Base-by-base conservation (phyloP, 768 basidiomycete species). In the Cystobasidium tubakii region DNA sequence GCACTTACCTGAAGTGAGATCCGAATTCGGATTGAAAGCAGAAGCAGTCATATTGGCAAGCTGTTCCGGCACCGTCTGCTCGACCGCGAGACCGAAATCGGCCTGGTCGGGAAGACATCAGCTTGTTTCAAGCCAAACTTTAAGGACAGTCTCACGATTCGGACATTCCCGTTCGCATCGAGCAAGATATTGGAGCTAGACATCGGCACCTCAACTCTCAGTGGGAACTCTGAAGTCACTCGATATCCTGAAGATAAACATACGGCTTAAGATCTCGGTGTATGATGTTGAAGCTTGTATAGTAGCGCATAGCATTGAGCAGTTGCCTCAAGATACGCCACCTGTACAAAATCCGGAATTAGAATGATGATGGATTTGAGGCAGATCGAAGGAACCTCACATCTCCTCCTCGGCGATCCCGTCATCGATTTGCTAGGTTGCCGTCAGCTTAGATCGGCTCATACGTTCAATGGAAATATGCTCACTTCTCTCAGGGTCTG, bases 201-300 rank as follows among this genome's bases (percentile, higher is more conserved):
- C 42, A 46, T 54, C 21, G 53, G 10, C 6, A 54, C n/a, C n/a
- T n/a, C n/a, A n/a, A n/a, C n/a, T n/a, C n/a, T n/a, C n/a, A n/a
- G n/a, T n/a, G n/a, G n/a, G n/a, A n/a, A n/a, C n/a, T n/a, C n/a
- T n/a, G n/a, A n/a, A n/a, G n/a, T n/a, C n/a, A n/a, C n/a, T n/a
- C n/a, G n/a, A n/a, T n/a, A n/a, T n/a, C n/a, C n/a, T n/a, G n/a
- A n/a, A n/a, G n/a, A n/a, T n/a, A n/a, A n/a, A n/a, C 69, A 2
- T 63, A 60, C 42, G 74, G 74, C 60, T 75, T 79, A 33, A 79
- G 70, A 53, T 79, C 79, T 21, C 79, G 74, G 62, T 79, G 79
- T 25, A 78, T 76, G 53, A 79, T 79, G 75, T 76, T 77, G 74
- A 79, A 75, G 12, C 77, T 77, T 0, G 79, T 79, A 62, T 77